Evolutionary conservation across 345 rosid genomes (phyloP).

Genomic region (Salix purpurea): DNA sequence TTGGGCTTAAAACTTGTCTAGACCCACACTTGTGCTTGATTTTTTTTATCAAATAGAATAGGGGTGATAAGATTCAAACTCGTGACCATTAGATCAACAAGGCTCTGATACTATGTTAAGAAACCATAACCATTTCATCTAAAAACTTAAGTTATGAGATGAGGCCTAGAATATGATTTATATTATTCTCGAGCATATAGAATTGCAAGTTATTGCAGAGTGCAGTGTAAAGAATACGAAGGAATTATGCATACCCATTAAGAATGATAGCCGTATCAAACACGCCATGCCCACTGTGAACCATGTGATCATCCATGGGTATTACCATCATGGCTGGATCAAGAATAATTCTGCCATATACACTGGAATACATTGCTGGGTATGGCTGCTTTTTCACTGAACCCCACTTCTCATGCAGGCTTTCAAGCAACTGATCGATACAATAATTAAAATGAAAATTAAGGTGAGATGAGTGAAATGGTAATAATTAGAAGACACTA

Average conservation of each 20-base stretch:
- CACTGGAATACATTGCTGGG: constrained; percentile 69
- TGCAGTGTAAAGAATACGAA: not conserved
- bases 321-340: constrained; percentile 71
- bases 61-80: too few species aligned
- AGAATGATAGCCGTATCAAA: constrained; percentile 62
- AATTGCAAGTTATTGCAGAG: not conserved
- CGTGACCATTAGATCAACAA: too few species aligned
- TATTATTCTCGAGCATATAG: not conserved
- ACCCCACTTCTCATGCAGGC: constrained; percentile 56
- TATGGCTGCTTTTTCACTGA: constrained; percentile 47
- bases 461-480: not conserved
- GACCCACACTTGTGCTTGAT: too few species aligned
- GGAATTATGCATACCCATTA: constrained; percentile 42
- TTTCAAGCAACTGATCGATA: constrained; percentile 45
- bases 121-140: too few species aligned
- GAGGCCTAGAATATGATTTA: too few species aligned
- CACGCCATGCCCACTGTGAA: constrained; percentile 69
- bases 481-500: not conserved
- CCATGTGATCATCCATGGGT: constrained; percentile 78
- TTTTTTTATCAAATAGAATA: too few species aligned
- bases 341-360: constrained; percentile 57
- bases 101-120: too few species aligned
- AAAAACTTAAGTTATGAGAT: too few species aligned
- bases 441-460: not conserved
- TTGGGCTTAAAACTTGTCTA: too few species aligned